Percentiles rank a stretch among this genome's conserved stretches.
phyloP scores from a whole-genome alignment of 2,329 filamentous ascomycete species.

The Alternaria sp. region DNA sequence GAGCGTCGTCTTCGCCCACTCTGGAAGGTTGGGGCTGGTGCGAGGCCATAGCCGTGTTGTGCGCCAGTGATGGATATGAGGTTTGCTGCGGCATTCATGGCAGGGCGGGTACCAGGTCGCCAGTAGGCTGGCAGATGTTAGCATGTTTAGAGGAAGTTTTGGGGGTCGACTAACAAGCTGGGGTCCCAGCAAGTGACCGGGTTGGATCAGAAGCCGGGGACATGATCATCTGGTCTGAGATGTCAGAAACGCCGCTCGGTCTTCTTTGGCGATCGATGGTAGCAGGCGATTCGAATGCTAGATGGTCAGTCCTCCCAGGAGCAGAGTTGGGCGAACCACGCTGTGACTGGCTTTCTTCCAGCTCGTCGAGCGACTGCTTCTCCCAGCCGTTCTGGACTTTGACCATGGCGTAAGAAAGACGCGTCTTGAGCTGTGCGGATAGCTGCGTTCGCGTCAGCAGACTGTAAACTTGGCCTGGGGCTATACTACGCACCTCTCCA shows the following conservation, averaged over 20 bases:
- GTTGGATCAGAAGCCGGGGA: constrained; percentile 41
- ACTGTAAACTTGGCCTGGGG: constrained; percentile 9
- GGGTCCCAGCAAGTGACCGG: constrained; percentile 29
- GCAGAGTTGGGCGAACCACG: constrained; percentile 67
- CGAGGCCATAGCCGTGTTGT: constrained; percentile 33
- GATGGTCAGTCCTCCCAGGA: constrained; percentile 54
- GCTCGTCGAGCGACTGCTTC: constrained; percentile 75
- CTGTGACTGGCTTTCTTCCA: constrained; percentile 77
- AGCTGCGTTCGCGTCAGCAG: constrained; percentile 59
- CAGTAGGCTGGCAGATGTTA: constrained; percentile 32
- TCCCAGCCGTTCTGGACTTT: constrained; percentile 91
- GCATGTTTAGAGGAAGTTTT: neutral
- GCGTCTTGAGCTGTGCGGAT: constrained; percentile 79
- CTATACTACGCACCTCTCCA: constrained; percentile 69
- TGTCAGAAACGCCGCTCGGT: constrained; percentile 46
- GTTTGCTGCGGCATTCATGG: constrained; percentile 35
- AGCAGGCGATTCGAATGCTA: constrained; percentile 41
- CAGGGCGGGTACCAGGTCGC: constrained; percentile 33
- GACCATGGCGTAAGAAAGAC: constrained; percentile 90
- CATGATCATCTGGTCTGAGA: constrained; percentile 43
- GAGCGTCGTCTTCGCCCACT: constrained; percentile 46
- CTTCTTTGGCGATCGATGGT: constrained; percentile 35
- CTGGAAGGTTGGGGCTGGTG: constrained; percentile 43
- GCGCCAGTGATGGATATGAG: constrained; percentile 39
- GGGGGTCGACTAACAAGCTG: constrained; percentile 29